Base-by-base conservation (phyloP, 345 rosid genomes). In the Physaria fendleri region DNA sequence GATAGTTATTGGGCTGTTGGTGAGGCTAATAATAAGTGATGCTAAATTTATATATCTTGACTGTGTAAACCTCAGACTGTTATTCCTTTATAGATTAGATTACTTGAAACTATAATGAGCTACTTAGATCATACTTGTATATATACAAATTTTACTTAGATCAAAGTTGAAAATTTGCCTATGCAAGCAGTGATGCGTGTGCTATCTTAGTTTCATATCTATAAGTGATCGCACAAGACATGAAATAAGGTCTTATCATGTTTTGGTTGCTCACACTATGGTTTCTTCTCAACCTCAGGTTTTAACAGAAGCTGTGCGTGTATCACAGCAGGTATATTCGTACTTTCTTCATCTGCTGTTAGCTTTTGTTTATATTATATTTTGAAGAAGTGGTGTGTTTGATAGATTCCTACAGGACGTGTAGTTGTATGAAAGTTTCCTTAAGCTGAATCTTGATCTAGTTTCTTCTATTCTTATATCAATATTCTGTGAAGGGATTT, bases 301-400 rank as follows among this genome's bases (percentile, higher is more conserved):
- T 76, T 80, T 93, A 38, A 83, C 87, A 37, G 99, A 93, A 75
- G 99, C 95, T 50, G 94, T 93, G 59, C 85, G 81, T 37, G 80
- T 82, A 43, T 87, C 88, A 23, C 99, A 87, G 59, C 85, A 83
- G 96, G 99, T 89, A 59, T 56, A 17, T 52, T 10, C 48, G 41
- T 56, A 59, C 20, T 49, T 34, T 20, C 25, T 48, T 39, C 13
- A 39, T 64, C 16, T 13, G 16, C 18, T 62, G 28, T 23, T 48
- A 54, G 33, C 32, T 55, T n/a, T 14, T 39, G 4, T 69, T 27
- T 47, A 38, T 39, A 46, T 9, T 69, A 11, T 30, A 22, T 30
- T 42, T 10, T 39, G 68, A 30, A 47, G 51, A 62, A 62, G 49
- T 45, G 23, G 30, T 22, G 27, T 62, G 28, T 54, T 54, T 35